These are phyloP conservation scores for Eucommia ulmoides DNA, from an alignment of 257 asterid species.

Conservation along the genomic window DNA sequence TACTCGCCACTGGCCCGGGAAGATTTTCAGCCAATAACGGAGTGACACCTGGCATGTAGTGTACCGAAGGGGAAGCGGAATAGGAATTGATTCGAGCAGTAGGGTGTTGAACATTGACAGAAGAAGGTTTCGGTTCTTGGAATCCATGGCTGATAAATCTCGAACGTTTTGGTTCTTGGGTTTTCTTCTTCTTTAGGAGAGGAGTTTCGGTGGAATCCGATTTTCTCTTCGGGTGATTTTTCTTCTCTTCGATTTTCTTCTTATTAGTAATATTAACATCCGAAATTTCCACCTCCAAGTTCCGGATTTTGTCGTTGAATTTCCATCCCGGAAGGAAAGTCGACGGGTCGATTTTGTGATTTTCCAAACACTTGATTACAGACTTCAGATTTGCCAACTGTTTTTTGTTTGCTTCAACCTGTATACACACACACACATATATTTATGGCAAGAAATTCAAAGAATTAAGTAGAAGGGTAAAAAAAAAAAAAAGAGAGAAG, in stretches of 20 bases:
- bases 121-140: conserved; percentile 21
- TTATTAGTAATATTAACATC: no score
- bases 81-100: conserved; percentile 18
- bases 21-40: conserved; percentile 25
- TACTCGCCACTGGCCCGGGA: conserved; percentile 2
- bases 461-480: no score
- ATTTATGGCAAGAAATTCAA: no score
- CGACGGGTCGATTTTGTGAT: conserved; percentile 47
- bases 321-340: conserved; percentile 72
- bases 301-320: conserved; percentile 36
- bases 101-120: conserved; percentile 17
- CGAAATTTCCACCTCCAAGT: conserved; percentile 43
- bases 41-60: conserved; percentile 43
- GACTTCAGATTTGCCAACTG: conserved; percentile 41
- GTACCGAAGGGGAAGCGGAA: conserved; percentile 24
- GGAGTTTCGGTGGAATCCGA: conserved; percentile 31
- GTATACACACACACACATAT: no score
- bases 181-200: conserved; percentile 23
- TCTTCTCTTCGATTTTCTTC: conserved; percentile 22
- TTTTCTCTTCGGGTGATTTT: conserved; percentile 45
- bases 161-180: conserved; percentile 38
- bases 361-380: conserved; percentile 39
- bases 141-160: conserved; percentile 27
- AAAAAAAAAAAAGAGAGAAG: no score
- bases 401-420: conserved; percentile 60